A percentile compares a stretch with the other conserved stretches of the same genome.
phyloP scores from a whole-genome alignment of 1,139 yeast species.

The Suhomyces choctaworum region DNA sequence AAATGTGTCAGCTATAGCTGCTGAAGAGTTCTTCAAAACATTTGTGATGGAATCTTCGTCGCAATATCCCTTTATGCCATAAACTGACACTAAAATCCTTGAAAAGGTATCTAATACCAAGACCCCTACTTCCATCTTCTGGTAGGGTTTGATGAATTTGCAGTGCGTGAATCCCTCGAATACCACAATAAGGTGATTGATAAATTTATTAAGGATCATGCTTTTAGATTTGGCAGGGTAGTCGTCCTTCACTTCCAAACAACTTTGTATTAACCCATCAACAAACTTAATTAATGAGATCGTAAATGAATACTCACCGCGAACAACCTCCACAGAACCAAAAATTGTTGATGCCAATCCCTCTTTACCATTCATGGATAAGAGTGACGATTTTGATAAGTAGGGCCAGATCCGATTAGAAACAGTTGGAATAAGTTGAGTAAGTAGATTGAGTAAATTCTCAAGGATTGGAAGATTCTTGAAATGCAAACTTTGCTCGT shows the following conservation, averaged over 20 bases:
- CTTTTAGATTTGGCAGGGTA: slow-evolving; percentile 48
- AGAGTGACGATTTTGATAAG: slow-evolving; percentile 62
- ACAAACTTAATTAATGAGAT: slow-evolving; percentile 57
- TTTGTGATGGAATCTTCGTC: slow-evolving; percentile 2
- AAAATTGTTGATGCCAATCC: slow-evolving; percentile 64
- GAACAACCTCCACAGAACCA: slow-evolving; percentile 73
- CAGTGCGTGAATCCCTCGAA: slow-evolving; percentile 77
- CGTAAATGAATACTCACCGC: slow-evolving; percentile 67
- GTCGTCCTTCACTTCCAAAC: slow-evolving; percentile 43
- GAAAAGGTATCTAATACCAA: slow-evolving; percentile 57
- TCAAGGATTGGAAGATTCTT: slow-evolving; percentile 51
- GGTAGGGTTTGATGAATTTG: slow-evolving; percentile 56
- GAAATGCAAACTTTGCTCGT: slow-evolving; percentile 67
- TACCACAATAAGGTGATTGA: slow-evolving; percentile 58
- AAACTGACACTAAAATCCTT: slow-evolving; percentile 53
- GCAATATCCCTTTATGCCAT: slow-evolving; percentile 43
- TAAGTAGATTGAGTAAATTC: slow-evolving; percentile 52
- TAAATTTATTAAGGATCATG: slow-evolving; percentile 56
- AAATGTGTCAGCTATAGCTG: slow-evolving; percentile 57
- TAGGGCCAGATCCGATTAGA: slow-evolving; percentile 81
- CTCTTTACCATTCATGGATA: slow-evolving; percentile 67
- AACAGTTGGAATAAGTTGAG: slow-evolving; percentile 46
- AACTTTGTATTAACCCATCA: slow-evolving; percentile 53
- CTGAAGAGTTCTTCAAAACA: slow-evolving; percentile 44
- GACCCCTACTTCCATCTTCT: slow-evolving; percentile 64